Evolutionary conservation across 306 rosid genomes (phyloP).

Genomic region (Hippophae gyantsensis): DNA sequence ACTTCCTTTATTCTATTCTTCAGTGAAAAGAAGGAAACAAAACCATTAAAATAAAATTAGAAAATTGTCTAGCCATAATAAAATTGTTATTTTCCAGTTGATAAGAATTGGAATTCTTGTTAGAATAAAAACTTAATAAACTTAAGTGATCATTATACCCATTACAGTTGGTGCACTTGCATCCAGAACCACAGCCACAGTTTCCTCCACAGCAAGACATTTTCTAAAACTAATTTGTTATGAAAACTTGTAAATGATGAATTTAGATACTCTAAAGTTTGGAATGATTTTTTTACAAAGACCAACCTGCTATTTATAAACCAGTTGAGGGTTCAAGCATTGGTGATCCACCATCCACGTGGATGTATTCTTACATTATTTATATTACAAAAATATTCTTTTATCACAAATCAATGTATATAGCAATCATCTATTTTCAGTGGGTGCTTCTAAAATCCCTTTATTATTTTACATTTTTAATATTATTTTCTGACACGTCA

Average conservation of each 20-base stretch:
- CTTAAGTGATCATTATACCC: not conserved
- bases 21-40: too few relatives aligned
- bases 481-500: too few relatives aligned
- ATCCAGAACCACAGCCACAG: constrained; percentile 12
- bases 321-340: not conserved
- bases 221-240: not conserved
- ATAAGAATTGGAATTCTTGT: not conserved
- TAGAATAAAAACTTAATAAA: not conserved
- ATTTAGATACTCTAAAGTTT: not conserved
- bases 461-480: too few relatives aligned
- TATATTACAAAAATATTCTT: not conserved
- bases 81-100: too few relatives aligned
- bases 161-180: constrained; percentile 18
- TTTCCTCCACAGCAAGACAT: constrained; percentile 14
- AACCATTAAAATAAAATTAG: too few relatives aligned
- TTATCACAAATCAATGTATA: not conserved
- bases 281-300: not conserved
- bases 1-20: too few relatives aligned
- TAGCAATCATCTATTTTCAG: too few relatives aligned
- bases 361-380: constrained; percentile 7
- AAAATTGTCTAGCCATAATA: too few relatives aligned
- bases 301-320: not conserved
- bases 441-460: too few relatives aligned
- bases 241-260: not conserved
- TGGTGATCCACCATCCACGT: constrained; percentile 31